A percentile compares a stretch with the other conserved stretches of the same genome.
These are phyloP conservation scores for Plasmodiophora brassicae DNA, from an alignment of 208 protist genomes.

Conservation along the genomic window DNA sequence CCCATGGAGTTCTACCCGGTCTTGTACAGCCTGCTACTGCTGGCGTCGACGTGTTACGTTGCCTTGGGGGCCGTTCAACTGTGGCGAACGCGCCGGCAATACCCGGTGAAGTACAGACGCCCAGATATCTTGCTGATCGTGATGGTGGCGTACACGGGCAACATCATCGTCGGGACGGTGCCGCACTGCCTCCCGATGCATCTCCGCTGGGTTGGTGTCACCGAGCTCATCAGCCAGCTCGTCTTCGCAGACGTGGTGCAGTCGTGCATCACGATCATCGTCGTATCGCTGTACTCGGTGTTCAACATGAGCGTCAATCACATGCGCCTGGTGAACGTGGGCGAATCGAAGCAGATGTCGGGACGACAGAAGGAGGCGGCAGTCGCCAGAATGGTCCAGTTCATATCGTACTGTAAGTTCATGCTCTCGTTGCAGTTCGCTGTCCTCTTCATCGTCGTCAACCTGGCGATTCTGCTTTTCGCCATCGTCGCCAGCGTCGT, in stretches of 20 bases:
- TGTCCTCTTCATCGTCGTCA: background rate
- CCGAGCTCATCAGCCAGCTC: background rate
- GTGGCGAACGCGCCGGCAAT: background rate
- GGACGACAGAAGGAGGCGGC: background rate
- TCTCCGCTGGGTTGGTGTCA: background rate
- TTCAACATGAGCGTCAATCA: background rate
- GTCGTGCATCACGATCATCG: conserved; percentile 4
- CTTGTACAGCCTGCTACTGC: too few relatives aligned
- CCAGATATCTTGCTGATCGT: conserved; percentile 8
- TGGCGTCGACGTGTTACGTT: too few relatives aligned
- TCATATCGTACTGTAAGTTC: background rate
- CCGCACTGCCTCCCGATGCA: background rate
- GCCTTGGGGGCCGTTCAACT: too few relatives aligned
- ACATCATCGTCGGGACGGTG: background rate
- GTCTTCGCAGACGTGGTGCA: background rate
- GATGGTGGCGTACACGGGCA: background rate
- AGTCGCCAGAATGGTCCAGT: background rate
- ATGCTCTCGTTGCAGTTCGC: background rate
- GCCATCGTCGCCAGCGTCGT: background rate
- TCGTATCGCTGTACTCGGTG: background rate
- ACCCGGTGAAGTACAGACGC: background rate
- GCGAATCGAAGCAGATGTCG: background rate
- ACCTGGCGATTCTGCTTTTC: background rate
- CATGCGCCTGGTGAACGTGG: background rate
- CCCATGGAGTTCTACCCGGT: too few relatives aligned